Conservation (phyloP, 306 rosid genomes). For the Fragaria ananassa region DNA sequence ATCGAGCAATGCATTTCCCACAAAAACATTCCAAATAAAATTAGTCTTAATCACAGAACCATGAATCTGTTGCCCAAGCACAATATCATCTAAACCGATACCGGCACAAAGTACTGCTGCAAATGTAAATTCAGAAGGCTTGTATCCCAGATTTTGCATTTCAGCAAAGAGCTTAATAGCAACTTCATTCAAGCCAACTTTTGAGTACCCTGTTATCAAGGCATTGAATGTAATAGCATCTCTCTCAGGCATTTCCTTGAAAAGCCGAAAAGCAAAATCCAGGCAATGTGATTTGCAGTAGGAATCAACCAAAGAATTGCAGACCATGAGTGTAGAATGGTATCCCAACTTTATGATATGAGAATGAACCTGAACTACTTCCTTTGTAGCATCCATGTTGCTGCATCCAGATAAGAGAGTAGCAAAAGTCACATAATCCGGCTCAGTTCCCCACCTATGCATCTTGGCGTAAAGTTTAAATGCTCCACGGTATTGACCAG, state of each 20-base stretch:
- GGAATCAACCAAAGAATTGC: slow-evolving; percentile 80
- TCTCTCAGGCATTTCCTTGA: slow-evolving; percentile 47
- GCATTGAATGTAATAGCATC: slow-evolving; percentile 79
- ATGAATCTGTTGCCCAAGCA: slow-evolving; percentile 69
- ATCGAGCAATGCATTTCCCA: slow-evolving; percentile 87
- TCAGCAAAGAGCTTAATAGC: slow-evolving; percentile 58
- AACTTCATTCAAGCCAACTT: slow-evolving; percentile 53
- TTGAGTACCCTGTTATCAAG: slow-evolving; percentile 67
- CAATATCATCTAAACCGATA: slow-evolving; percentile 52
- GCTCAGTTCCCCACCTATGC: slow-evolving; percentile 46
- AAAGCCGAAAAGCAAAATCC: slow-evolving; percentile 49
- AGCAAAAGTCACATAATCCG: slow-evolving; percentile 69
- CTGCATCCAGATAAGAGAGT: slow-evolving; percentile 74
- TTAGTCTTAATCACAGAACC: slow-evolving; percentile 58
- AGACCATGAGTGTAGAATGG: slow-evolving; percentile 56
- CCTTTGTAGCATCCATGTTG: slow-evolving; percentile 39
- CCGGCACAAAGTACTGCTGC: slow-evolving; percentile 70
- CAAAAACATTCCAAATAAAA: slow-evolving; percentile 70
- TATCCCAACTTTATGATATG: slow-evolving; percentile 58
- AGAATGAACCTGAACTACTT: slow-evolving; percentile 63
- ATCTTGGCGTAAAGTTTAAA: slow-evolving; percentile 57
- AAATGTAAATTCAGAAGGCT: slow-evolving; percentile 72
- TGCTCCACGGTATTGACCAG: slow-evolving; percentile 48
- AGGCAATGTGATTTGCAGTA: slow-evolving; percentile 64
- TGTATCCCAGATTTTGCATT: slow-evolving; percentile 56